Evolutionary conservation across 805 yeast species (phyloP).

Genomic region (Candida mattraensis): DNA sequence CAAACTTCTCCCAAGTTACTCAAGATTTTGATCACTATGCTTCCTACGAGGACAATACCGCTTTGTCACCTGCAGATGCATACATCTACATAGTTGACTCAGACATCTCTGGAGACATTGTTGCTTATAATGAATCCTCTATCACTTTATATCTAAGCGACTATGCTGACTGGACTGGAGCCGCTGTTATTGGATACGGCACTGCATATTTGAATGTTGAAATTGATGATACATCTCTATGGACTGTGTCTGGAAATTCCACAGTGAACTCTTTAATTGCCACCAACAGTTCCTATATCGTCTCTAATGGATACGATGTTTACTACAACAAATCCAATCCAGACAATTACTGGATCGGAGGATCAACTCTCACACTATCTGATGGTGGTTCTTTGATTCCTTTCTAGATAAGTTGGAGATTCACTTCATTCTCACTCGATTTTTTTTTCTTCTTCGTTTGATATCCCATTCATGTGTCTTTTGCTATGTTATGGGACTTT

Average conservation of each 20-base stretch:
- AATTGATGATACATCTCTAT: slow-evolving; percentile 1
- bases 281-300: not conserved
- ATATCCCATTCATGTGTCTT: too few relatives aligned
- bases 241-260: slow-evolving; percentile 5
- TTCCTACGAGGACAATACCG: slow-evolving; percentile 3
- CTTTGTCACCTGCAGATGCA: slow-evolving; percentile 4
- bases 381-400: too few relatives aligned
- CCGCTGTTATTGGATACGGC: slow-evolving; percentile 7
- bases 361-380: not conserved
- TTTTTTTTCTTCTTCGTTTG: too few relatives aligned
- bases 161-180: slow-evolving; percentile 4
- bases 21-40: slow-evolving; percentile 6
- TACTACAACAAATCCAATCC: slow-evolving; percentile 5
- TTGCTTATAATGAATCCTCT: slow-evolving; percentile 6
- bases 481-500: too few relatives aligned
- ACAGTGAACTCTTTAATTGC: slow-evolving; percentile 2
- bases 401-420: too few relatives aligned
- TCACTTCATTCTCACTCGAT: too few relatives aligned
- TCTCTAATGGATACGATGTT: slow-evolving; percentile 1
- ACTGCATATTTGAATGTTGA: slow-evolving; percentile 2
- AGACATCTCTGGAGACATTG: slow-evolving; percentile 5
- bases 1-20: slow-evolving; percentile 6
- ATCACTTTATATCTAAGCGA: slow-evolving; percentile 4
- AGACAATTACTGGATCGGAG: slow-evolving; percentile 5
- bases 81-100: slow-evolving; percentile 2